A percentile compares a stretch with the other conserved stretches of the same genome.
These are phyloP conservation scores for Penicillium psychrofluorescens DNA, from an alignment of 495 filamentous ascomycete genomes.

Conservation along the genomic window DNA sequence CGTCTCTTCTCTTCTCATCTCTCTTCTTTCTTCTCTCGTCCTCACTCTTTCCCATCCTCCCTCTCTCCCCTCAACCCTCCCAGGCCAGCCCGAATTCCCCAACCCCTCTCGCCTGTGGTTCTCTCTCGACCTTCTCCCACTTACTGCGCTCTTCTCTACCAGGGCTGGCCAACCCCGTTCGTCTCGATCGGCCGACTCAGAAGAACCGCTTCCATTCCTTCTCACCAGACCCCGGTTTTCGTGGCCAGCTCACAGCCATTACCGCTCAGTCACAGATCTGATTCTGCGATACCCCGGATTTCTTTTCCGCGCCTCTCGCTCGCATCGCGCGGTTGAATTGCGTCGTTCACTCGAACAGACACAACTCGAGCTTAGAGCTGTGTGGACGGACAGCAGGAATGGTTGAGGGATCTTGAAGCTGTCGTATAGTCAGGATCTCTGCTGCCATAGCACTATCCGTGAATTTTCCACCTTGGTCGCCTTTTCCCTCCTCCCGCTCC, in stretches of 20 bases:
- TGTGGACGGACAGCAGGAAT: slow-evolving; percentile 31
- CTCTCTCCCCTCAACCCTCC: slow-evolving; percentile 12
- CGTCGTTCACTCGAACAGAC: background rate
- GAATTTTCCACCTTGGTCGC: slow-evolving; percentile 5
- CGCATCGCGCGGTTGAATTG: background rate
- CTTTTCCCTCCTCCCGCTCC: slow-evolving; percentile 1
- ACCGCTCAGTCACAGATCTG: too few relatives aligned
- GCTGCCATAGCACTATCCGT: slow-evolving; percentile 18
- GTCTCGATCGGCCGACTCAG: background rate
- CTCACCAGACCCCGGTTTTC: background rate
- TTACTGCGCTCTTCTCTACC: background rate
- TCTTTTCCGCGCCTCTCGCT: background rate
- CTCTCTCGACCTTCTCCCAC: background rate
- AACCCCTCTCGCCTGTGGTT: slow-evolving; percentile 17
- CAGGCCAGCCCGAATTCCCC: slow-evolving; percentile 5
- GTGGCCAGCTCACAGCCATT: too few relatives aligned
- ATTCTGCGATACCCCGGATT: too few relatives aligned
- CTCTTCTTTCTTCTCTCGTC: slow-evolving; percentile 18
- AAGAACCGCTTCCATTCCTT: background rate
- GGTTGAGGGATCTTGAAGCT: slow-evolving; percentile 27
- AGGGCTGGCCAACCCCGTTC: too few relatives aligned
- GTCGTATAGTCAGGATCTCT: slow-evolving; percentile 27
- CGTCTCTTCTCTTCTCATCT: slow-evolving; percentile 20
- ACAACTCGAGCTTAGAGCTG: background rate
- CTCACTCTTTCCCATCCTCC: slow-evolving; percentile 10